Conservation (phyloP, 2,329 filamentous ascomycete genomes). For the Zarea fungicola region DNA sequence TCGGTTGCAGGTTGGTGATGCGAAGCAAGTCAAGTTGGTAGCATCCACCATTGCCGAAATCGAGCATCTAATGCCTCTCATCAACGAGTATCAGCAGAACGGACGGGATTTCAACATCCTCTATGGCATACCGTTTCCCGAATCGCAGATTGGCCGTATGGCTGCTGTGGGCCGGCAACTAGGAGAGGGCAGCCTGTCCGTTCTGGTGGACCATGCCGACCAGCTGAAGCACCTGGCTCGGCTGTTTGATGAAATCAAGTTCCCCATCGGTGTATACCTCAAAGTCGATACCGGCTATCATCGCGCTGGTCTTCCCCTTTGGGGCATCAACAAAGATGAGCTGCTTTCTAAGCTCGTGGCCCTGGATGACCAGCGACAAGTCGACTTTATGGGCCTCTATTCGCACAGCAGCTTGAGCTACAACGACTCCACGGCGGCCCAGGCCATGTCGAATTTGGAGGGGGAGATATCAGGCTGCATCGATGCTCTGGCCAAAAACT, state of each 20-base stretch:
- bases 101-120: slow-evolving; percentile 36
- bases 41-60: slow-evolving; percentile 56
- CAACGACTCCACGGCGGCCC: slow-evolving; percentile 19
- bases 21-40: slow-evolving; percentile 42
- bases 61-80: slow-evolving; percentile 45
- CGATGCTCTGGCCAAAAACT: slow-evolving; percentile 18
- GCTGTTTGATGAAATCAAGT: slow-evolving; percentile 25
- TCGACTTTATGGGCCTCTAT: slow-evolving; percentile 23
- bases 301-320: slow-evolving; percentile 51
- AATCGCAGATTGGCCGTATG: slow-evolving; percentile 47
- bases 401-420: slow-evolving; percentile 31
- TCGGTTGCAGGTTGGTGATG: slow-evolving; percentile 47
- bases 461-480: slow-evolving; percentile 27
- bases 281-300: slow-evolving; percentile 62
- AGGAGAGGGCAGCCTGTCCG: slow-evolving; percentile 40
- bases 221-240: slow-evolving; percentile 34
- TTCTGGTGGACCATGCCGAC: slow-evolving; percentile 53
- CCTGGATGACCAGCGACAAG: slow-evolving; percentile 17
- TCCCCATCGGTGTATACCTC: slow-evolving; percentile 42
- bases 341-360: slow-evolving; percentile 33
- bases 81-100: slow-evolving; percentile 33
- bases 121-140: slow-evolving; percentile 56
- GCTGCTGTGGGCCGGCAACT: slow-evolving; percentile 40
- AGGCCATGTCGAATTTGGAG: slow-evolving; percentile 26
- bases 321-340: slow-evolving; percentile 30